Conservation (phyloP, 2,329 filamentous ascomycete species). For the Aspergillus sp. region DNA sequence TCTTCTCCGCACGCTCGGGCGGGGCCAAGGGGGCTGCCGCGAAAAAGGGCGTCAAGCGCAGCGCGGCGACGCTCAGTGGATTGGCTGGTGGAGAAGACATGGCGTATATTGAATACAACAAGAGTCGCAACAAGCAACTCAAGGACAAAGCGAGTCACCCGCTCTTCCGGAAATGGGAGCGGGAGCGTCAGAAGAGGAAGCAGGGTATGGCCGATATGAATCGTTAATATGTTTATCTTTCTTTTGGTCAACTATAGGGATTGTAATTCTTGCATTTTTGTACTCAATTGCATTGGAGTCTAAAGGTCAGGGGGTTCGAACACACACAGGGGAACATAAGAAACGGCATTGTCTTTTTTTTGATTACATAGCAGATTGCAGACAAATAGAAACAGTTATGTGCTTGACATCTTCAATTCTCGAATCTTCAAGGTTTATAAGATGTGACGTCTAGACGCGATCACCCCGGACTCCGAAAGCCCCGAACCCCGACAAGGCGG, state of each 20-base stretch:
- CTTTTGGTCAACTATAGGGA: neutral
- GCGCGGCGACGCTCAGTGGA: conserved; percentile 76
- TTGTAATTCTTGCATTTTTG: neutral
- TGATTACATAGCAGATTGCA: neutral
- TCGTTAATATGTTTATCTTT: conserved; percentile 5
- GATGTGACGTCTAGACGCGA: neutral
- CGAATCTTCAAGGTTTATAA: too few relatives aligned
- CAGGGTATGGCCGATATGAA: conserved; percentile 36
- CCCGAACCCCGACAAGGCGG: neutral
- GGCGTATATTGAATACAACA: conserved; percentile 87
- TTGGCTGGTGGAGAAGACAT: conserved; percentile 90
- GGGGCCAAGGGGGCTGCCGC: conserved; percentile 28
- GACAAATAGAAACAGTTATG: neutral
- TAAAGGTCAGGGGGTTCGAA: neutral
- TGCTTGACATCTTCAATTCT: neutral
- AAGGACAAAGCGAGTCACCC: conserved; percentile 56
- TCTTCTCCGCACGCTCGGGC: conserved; percentile 54
- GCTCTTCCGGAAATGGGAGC: conserved; percentile 61
- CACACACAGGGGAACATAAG: too few relatives aligned
- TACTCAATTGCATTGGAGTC: neutral
- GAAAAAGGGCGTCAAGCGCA: conserved; percentile 63
- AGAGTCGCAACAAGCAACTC: conserved; percentile 60
- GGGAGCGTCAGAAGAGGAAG: conserved; percentile 54
- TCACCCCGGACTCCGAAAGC: neutral
- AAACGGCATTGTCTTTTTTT: too few relatives aligned